phyloP scores from a whole-genome alignment of 1,284 basidiomycete species.

The Trichosporon faecale region DNA sequence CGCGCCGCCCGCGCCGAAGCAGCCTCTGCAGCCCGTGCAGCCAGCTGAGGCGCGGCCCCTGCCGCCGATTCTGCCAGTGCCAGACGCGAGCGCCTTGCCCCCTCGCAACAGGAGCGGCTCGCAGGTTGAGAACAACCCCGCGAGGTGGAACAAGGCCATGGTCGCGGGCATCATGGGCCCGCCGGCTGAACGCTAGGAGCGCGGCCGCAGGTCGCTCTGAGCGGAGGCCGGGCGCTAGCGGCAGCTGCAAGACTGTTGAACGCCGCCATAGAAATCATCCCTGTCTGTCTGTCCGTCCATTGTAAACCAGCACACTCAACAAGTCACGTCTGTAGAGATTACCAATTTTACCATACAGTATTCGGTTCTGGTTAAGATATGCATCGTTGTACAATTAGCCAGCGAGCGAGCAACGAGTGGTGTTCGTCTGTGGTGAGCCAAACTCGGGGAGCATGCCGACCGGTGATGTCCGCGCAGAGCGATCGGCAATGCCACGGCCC shows the following conservation, averaged over 20 bases:
- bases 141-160: slow-evolving; percentile 46
- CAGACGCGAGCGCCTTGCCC: not conserved
- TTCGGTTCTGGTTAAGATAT: not conserved
- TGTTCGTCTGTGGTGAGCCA: too few species aligned
- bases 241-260: too few species aligned
- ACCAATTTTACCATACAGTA: not conserved
- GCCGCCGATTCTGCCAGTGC: not conserved
- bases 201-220: too few species aligned
- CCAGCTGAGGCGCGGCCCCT: not conserved
- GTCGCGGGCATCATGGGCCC: slow-evolving; percentile 49
- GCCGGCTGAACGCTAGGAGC: slow-evolving; percentile 28
- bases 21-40: not conserved
- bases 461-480: not conserved
- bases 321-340: not conserved
- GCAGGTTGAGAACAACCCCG: slow-evolving; percentile 34
- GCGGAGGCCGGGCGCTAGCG: too few species aligned
- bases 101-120: not conserved
- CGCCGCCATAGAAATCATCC: not conserved
- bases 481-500: slow-evolving; percentile 6
- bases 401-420: not conserved
- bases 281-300: not conserved
- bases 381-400: slow-evolving; percentile 10
- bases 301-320: not conserved
- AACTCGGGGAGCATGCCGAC: not conserved
- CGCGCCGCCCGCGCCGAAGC: slow-evolving; percentile 1